Conservation (phyloP, 1,139 yeast species). For the Pichia sp. region DNA sequence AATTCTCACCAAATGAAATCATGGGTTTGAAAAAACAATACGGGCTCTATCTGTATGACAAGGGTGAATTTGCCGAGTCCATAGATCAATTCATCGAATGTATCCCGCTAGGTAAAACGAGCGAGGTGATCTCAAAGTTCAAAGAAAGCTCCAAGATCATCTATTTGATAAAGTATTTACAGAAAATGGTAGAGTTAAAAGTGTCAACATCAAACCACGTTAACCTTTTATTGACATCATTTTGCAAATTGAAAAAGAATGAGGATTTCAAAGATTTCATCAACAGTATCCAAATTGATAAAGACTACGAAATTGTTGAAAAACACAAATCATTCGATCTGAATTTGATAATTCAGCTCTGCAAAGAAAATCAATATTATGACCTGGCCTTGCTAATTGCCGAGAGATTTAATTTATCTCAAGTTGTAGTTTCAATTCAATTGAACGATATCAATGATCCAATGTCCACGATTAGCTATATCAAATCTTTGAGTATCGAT, state of each 20-base stretch:
- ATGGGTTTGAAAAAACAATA: slow-evolving; percentile 58
- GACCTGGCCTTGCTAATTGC: slow-evolving; percentile 70
- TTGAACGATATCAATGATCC: slow-evolving; percentile 65
- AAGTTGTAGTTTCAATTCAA: slow-evolving; percentile 72
- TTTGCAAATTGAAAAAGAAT: slow-evolving; percentile 69
- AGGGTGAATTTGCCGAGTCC: slow-evolving; percentile 64
- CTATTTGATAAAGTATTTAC: slow-evolving; percentile 62
- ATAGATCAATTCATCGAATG: slow-evolving; percentile 63
- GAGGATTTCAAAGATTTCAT: slow-evolving; percentile 61
- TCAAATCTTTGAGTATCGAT: slow-evolving; percentile 68
- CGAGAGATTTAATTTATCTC: slow-evolving; percentile 67
- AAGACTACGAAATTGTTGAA: slow-evolving; percentile 33
- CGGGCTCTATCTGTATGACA: slow-evolving; percentile 68
- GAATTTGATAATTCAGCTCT: slow-evolving; percentile 64
- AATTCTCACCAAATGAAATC: slow-evolving; percentile 38
- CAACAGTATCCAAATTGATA: slow-evolving; percentile 37
- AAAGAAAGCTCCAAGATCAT: slow-evolving; percentile 78
- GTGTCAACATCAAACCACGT: slow-evolving; percentile 73
- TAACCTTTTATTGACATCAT: slow-evolving; percentile 74
- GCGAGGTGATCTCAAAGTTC: slow-evolving; percentile 75
- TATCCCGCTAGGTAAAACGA: slow-evolving; percentile 46
- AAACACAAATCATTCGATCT: slow-evolving; percentile 53
- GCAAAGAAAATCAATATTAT: slow-evolving; percentile 73
- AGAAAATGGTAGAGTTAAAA: slow-evolving; percentile 47
- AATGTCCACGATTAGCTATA: slow-evolving; percentile 58